Percentiles rank a stretch among this genome's conserved stretches.
Evolutionary conservation across 2,329 filamentous ascomycete genomes (phyloP).

Genomic region (Penicillium sp.): DNA sequence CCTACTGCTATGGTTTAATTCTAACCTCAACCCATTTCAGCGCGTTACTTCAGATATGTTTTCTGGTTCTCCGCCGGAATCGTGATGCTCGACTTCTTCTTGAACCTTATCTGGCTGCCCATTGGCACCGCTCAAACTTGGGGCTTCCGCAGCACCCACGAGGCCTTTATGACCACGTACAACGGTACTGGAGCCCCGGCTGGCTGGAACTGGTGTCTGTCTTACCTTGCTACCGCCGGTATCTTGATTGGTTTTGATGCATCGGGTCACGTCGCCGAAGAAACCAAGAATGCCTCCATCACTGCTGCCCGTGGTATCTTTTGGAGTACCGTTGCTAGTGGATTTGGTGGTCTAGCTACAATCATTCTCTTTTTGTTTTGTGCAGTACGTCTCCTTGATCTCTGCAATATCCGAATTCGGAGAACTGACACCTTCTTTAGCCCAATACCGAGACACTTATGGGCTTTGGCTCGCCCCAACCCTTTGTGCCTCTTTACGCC

Average conservation of each 20-base stretch:
- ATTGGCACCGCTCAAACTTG: conserved; percentile 56
- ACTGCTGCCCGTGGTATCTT: conserved; percentile 61
- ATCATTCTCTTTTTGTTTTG: conserved; percentile 63
- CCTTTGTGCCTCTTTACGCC: conserved; percentile 60
- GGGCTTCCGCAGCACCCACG: conserved; percentile 59
- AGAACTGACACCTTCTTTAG: conserved; percentile 29
- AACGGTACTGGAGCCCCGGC: conserved; percentile 57
- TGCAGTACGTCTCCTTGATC: conserved; percentile 26
- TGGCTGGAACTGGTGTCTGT: conserved; percentile 64
- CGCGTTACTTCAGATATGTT: conserved; percentile 35
- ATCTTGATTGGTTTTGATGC: conserved; percentile 63
- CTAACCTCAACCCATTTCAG: conserved; percentile 11
- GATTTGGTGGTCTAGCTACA: conserved; percentile 54
- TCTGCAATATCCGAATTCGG: no score
- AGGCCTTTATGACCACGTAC: conserved; percentile 61
- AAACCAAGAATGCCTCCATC: conserved; percentile 58
- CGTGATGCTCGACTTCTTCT: conserved; percentile 58
- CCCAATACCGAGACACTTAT: conserved; percentile 56
- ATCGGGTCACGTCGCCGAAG: conserved; percentile 60
- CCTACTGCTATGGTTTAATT: background rate
- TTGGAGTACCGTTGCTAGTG: conserved; percentile 59
- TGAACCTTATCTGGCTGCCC: conserved; percentile 62
- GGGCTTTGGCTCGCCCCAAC: conserved; percentile 55
- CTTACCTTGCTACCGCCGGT: conserved; percentile 60
- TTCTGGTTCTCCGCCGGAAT: conserved; percentile 53